Evolutionary conservation across 2,329 filamentous ascomycete species (phyloP).

Genomic region (Epichloe amarillans): DNA sequence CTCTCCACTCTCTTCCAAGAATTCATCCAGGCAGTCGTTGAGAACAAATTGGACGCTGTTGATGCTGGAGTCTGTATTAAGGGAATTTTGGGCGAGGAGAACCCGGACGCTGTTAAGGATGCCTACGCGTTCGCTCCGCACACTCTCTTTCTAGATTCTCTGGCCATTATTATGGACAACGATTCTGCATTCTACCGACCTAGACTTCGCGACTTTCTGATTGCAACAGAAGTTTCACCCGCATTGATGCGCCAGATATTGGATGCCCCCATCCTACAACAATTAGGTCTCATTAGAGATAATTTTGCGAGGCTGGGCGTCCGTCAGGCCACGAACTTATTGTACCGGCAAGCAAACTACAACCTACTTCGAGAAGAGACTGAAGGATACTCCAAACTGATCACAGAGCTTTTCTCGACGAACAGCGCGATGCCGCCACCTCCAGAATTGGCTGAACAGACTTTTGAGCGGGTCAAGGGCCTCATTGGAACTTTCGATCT

Average conservation of each 20-base stretch:
- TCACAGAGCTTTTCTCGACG: slow-evolving; percentile 89
- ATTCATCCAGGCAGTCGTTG: slow-evolving; percentile 61
- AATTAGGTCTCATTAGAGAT: slow-evolving; percentile 68
- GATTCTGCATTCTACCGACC: slow-evolving; percentile 39
- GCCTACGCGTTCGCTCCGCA: slow-evolving; percentile 45
- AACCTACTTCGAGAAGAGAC: slow-evolving; percentile 91
- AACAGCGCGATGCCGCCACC: slow-evolving; percentile 62
- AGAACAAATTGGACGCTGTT: slow-evolving; percentile 49
- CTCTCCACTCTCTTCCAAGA: slow-evolving; percentile 73
- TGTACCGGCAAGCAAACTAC: slow-evolving; percentile 95
- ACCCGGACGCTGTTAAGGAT: slow-evolving; percentile 35
- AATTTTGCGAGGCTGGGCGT: slow-evolving; percentile 75
- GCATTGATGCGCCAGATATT: slow-evolving; percentile 66
- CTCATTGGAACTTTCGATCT: slow-evolving; percentile 95
- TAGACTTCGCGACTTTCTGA: slow-evolving; percentile 52
- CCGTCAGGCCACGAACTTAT: slow-evolving; percentile 78
- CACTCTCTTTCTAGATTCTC: slow-evolving; percentile 66
- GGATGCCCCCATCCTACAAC: slow-evolving; percentile 63
- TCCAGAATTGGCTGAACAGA: slow-evolving; percentile 64
- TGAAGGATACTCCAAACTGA: slow-evolving; percentile 90
- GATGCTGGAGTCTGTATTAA: slow-evolving; percentile 63
- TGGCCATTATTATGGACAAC: slow-evolving; percentile 66
- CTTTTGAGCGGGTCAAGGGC: slow-evolving; percentile 84
- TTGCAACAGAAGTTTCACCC: slow-evolving; percentile 58
- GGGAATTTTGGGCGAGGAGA: slow-evolving; percentile 53